phyloP scores from a whole-genome alignment of 1,284 basidiomycete species.

The Phlebopus sp. region DNA sequence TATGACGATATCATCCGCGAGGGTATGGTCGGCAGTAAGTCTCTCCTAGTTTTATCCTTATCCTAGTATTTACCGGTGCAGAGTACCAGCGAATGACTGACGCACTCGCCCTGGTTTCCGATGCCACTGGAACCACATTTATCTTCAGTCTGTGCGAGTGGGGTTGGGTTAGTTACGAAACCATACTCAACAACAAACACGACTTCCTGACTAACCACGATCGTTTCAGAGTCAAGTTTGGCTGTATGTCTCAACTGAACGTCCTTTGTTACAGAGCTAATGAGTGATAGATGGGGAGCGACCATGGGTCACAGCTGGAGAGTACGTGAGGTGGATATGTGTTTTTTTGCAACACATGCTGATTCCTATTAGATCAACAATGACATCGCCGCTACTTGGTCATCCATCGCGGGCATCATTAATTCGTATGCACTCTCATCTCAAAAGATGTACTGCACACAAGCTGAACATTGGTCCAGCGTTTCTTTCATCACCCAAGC shows the following conservation, averaged over 20 bases:
- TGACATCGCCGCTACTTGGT: conserved; percentile 33
- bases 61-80: conserved; percentile 17
- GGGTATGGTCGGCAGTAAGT: conserved; percentile 54
- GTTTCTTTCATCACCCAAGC: conserved; percentile 44
- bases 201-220: conserved; percentile 1
- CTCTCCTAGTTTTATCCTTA: background rate
- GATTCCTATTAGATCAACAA: conserved; percentile 14
- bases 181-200: background rate
- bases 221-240: conserved; percentile 53
- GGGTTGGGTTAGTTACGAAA: conserved; percentile 45
- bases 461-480: conserved; percentile 19
- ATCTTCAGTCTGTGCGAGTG: conserved; percentile 56
- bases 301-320: conserved; percentile 49
- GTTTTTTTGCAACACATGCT: background rate
- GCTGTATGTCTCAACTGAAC: conserved; percentile 46
- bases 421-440: conserved; percentile 28
- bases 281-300: conserved; percentile 18
- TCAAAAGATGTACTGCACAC: background rate
- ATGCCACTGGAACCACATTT: conserved; percentile 42
- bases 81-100: conserved; percentile 53
- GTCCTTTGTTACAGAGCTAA: background rate
- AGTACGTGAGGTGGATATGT: conserved; percentile 28
- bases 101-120: conserved; percentile 45
- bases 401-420: conserved; percentile 37
- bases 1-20: conserved; percentile 50